These are phyloP conservation scores for Xerocomus potaroensis DNA, from an alignment of 768 basidiomycete genomes.

Conservation along the genomic window DNA sequence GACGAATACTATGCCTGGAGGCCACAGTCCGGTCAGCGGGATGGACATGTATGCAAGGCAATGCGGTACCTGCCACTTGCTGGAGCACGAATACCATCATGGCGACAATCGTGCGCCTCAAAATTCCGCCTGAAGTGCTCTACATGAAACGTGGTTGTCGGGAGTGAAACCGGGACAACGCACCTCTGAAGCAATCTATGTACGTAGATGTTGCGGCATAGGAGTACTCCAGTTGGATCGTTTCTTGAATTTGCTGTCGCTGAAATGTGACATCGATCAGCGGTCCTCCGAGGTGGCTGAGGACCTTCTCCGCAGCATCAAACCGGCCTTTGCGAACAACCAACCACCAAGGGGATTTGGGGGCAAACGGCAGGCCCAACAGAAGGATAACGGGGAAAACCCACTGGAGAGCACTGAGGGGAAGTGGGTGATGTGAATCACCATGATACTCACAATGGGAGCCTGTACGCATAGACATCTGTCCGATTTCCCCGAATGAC, in stretches of 20 bases:
- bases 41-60: neutral
- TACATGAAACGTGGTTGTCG: too few species aligned
- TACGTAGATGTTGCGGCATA: conserved; percentile 26
- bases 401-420: conserved; percentile 29
- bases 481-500: conserved; percentile 20
- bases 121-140: conserved; percentile 13
- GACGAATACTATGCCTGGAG: conserved; percentile 24
- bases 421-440: neutral
- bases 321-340: conserved; percentile 28
- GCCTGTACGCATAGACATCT: conserved; percentile 22
- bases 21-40: neutral
- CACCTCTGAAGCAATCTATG: conserved; percentile 30
- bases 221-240: conserved; percentile 28
- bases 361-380: conserved; percentile 28
- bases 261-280: conserved; percentile 22
- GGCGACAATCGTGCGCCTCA: conserved; percentile 24
- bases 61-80: conserved; percentile 20
- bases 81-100: conserved; percentile 32
- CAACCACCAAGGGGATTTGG: conserved; percentile 34
- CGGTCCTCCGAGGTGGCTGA: conserved; percentile 19
- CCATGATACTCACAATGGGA: conserved; percentile 24
- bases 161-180: neutral
- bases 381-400: conserved; percentile 31
- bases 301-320: conserved; percentile 20
- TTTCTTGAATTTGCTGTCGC: conserved; percentile 26